Base-by-base conservation (phyloP, 441 rosid genomes). In the Rhodomyrtus psidioides region DNA sequence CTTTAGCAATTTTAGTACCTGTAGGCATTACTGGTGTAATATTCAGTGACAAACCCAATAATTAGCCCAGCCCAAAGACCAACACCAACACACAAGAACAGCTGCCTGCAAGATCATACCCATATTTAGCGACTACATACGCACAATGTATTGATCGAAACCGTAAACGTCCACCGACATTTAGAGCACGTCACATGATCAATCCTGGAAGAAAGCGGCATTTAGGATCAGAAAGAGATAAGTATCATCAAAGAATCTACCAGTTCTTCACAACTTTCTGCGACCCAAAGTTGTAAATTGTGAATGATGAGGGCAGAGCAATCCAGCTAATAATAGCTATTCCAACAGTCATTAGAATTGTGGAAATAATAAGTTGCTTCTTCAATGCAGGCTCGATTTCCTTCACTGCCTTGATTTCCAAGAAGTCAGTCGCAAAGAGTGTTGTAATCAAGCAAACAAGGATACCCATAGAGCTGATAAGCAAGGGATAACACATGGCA, bases 41-140 rank as follows among this genome's bases (percentile, higher is more conserved):
- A 86, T 55, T 82, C 87, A 53, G 87, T 86, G 24, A 83, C 84
- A 65, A 82, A 86, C 30, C 87, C 87, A 53, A 86, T 82, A 49
- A 86, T 58, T 55, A 86, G 84, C 34, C 87, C 84, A 65, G 87
- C 87, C 87, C 87, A 86, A 82, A 86, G 85, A 70, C 87, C 87
- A 51, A 86, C 84, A 24, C 70, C 54, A 54, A 86, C 85, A 60
- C 87, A 86, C 55, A 86, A 82, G 82, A 86, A 86, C 59, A 86
- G 83, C 60, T 86, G 87, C 87, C 87, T 86, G 87, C 85, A 59
- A 27, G 70, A 60, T 12, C 16, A 19, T 7, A 53, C 16, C 83
- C 53, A 62, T 5, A 24, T 39, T 70, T 74, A 53, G 55, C 51
- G 24, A 54, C 34, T 85, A 54, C 42, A 56, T 28, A 7, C 53